Conservation (phyloP, 2,329 filamentous ascomycete genomes). For the Aureobasidium zeae region DNA sequence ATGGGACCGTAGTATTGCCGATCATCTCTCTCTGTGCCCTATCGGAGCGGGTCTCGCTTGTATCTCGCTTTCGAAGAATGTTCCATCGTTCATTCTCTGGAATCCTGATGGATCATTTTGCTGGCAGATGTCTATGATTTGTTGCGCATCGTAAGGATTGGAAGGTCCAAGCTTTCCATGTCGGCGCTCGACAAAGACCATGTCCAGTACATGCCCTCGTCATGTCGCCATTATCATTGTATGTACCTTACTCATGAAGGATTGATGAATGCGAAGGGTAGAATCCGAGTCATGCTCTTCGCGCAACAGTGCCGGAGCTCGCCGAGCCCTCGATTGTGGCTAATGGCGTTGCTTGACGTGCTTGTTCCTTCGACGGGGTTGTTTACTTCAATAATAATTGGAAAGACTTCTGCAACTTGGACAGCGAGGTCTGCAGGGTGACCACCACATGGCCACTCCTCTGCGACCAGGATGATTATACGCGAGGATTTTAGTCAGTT, state of each 20-base stretch:
- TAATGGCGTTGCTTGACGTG: background rate
- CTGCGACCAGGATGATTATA: no score
- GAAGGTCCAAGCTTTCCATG: background rate
- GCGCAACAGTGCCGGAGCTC: background rate
- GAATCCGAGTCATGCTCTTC: background rate
- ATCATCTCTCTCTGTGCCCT: background rate
- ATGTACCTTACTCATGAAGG: background rate
- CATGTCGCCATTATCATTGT: background rate
- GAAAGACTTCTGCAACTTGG: no score
- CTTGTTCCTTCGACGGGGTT: no score
- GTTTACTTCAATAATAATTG: no score
- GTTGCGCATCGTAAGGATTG: background rate
- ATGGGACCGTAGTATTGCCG: constrained; percentile 9
- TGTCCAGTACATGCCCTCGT: no score
- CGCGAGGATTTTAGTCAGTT: no score
- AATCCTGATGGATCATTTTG: background rate
- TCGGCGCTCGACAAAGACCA: background rate
- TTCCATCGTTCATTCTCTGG: background rate
- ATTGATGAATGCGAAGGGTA: background rate
- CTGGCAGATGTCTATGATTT: background rate
- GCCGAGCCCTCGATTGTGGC: background rate
- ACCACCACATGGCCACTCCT: no score
- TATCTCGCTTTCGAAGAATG: constrained; percentile 1
- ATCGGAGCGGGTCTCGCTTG: constrained; percentile 2
- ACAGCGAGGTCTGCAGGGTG: no score